Conservation (phyloP, 345 rosid genomes). For the Boechera divaricarpa region DNA sequence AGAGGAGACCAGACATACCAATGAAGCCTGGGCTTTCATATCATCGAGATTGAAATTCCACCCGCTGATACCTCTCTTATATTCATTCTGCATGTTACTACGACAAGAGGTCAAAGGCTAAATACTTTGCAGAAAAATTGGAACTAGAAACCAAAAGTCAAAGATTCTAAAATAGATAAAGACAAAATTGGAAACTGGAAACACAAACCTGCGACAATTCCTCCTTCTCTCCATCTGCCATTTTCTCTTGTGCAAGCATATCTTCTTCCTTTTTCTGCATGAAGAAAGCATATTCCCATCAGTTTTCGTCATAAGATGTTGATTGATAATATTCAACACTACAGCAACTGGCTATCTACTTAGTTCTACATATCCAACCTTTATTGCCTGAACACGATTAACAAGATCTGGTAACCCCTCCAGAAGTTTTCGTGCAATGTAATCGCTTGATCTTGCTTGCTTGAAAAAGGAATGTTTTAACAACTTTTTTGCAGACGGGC, state of each 20-base stretch:
- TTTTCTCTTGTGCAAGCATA: conserved; percentile 99
- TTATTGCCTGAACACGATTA: conserved; percentile 85
- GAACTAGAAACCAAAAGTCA: conserved; percentile 2
- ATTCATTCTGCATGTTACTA: conserved; percentile 77
- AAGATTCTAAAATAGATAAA: conserved; percentile 16
- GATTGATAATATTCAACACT: not conserved
- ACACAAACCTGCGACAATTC: conserved; percentile 87
- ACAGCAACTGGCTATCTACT: conserved; percentile 11
- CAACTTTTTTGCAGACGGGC: conserved; percentile 87
- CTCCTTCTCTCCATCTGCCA: conserved; percentile 93
- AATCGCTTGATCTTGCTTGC: conserved; percentile 94
- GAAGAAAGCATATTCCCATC: conserved; percentile 38
- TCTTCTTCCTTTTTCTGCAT: conserved; percentile 93
- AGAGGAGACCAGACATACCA: conserved; percentile 58
- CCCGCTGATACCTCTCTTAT: conserved; percentile 94
- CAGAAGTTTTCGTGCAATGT: conserved; percentile 72
- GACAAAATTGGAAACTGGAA: conserved; percentile 33
- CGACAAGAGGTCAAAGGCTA: conserved; percentile 40
- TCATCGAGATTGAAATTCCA: conserved; percentile 99
- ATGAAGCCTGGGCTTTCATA: conserved; percentile 96
- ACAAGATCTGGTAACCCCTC: conserved; percentile 96
- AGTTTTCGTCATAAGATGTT: conserved; percentile 17
- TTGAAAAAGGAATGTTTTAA: conserved; percentile 92
- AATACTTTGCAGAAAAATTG: conserved; percentile 29
- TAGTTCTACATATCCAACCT: conserved; percentile 54